Base-by-base conservation (phyloP, 768 basidiomycete species). In the Gelatoporia subvermispora region DNA sequence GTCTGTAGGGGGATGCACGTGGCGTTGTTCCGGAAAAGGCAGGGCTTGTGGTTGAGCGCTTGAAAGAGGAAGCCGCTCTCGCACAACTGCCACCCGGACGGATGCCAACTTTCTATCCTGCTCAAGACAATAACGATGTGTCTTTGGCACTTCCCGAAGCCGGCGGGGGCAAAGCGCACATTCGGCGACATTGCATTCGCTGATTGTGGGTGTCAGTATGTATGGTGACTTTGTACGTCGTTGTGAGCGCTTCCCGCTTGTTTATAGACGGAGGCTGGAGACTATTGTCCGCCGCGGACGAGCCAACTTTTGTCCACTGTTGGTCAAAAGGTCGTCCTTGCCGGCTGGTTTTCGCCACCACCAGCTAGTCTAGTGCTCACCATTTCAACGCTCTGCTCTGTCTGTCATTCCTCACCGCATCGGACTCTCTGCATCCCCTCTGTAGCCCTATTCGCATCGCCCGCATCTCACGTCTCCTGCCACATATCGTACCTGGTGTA, bases 331-430 rank as follows among this genome's bases (percentile, higher is more conserved):
- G 49, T 50, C 41, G 35, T 42, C 49, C 35, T 43, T 24, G 37
- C 36, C 16, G 9, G 31, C 43, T 18, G 43, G 48, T 42, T n/a
- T n/a, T 41, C 43, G 41, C 45, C 53, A 58, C 31, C 60, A 58
- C 56, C 54, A 61, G 60, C 60, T 57, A 58, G 57, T 55, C 60
- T 61, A 45, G 54, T 57, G 60, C 50, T 52, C 59, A 23, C 51
- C 43, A 16, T 38, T 41, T 22, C 51, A 52, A 35, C 51, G 17
- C 37, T 21, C 31, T 48, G 43, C 45, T 37, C 47, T 22, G 18
- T 17, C 34, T 38, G 20, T 34, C 42, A 31, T 35, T 38, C 36
- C 47, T 38, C 8, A n/a, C n/a, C n/a, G n/a, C n/a, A n/a, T n/a
- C n/a, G n/a, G n/a, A n/a, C n/a, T 38, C 44, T 36, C 35, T 28